Percentiles rank a stretch among this genome's conserved stretches.
Evolutionary conservation across 2,329 filamentous ascomycete genomes (phyloP).

Genomic region (Ascocoryne sarcoides): DNA sequence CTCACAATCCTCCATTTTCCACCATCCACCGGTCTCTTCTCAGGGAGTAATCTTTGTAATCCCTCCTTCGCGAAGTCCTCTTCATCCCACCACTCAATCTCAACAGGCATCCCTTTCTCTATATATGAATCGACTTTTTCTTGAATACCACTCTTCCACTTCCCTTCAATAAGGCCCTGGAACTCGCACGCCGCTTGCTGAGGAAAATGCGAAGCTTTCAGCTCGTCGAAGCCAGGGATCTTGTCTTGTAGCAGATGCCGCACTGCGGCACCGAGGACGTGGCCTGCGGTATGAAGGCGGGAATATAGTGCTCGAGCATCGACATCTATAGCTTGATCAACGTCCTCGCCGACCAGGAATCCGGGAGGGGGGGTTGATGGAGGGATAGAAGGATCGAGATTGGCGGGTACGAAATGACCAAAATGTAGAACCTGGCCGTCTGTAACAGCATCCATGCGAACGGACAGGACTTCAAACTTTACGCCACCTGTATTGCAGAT

Average conservation of each 20-base stretch:
- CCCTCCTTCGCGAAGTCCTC: constrained; percentile 47
- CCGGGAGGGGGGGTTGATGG: too few species aligned
- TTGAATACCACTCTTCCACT: constrained; percentile 55
- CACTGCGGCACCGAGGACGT: constrained; percentile 63
- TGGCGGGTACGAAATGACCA: constrained; percentile 46
- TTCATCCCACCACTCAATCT: constrained; percentile 60
- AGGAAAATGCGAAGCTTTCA: constrained; percentile 66
- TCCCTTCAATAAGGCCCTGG: constrained; percentile 54
- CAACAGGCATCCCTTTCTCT: constrained; percentile 44
- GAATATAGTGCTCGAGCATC: constrained; percentile 56
- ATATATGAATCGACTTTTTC: constrained; percentile 50
- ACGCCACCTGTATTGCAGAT: too few species aligned
- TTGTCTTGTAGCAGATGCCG: constrained; percentile 42
- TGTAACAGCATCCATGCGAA: constrained; percentile 45
- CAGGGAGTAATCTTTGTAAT: too few species aligned
- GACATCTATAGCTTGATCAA: constrained; percentile 53
- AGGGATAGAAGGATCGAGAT: constrained; percentile 1
- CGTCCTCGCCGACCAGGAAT: too few species aligned
- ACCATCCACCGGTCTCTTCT: too few species aligned
- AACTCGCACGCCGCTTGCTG: constrained; percentile 61
- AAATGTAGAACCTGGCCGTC: constrained; percentile 56
- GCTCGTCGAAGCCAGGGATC: constrained; percentile 45
- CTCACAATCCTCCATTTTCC: too few species aligned
- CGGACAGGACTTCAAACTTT: constrained; percentile 50
- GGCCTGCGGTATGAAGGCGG: constrained; percentile 64